Evolutionary conservation across 164 flowering plant species (phyloP).

Genomic region (Brasenia schreberi): DNA sequence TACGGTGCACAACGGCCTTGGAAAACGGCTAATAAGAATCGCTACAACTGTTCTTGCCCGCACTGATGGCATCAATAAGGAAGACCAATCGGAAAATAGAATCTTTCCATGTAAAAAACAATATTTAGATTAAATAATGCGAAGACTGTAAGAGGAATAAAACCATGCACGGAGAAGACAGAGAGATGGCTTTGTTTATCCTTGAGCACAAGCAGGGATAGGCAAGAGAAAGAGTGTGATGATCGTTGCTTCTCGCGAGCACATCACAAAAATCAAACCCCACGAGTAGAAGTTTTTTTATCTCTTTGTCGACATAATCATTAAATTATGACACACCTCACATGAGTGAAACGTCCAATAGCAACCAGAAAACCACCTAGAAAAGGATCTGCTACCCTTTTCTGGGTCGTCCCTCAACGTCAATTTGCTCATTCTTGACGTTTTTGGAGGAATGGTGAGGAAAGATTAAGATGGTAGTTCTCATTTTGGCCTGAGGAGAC

Average conservation of each 20-base stretch:
- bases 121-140: too few species aligned
- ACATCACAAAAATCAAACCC: not conserved
- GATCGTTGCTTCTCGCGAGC: not conserved
- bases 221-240: not conserved
- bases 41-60: not conserved
- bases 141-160: not conserved
- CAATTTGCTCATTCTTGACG: not conserved
- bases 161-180: not conserved
- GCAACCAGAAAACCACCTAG: not conserved
- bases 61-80: not conserved
- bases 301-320: too few species aligned
- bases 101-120: too few species aligned
- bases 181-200: not conserved
- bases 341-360: not conserved
- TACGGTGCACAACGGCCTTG: not conserved
- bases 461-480: not conserved
- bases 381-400: not conserved
- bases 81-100: too few species aligned
- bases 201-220: not conserved
- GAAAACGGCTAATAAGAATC: not conserved
- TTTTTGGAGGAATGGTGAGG: not conserved
- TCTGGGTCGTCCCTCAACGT: not conserved
- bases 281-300: not conserved
- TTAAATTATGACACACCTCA: not conserved
- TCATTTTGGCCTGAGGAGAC: not conserved